These are phyloP conservation scores for Aspergillus pseudotamarii DNA, from an alignment of 2,329 filamentous ascomycete species.

Conservation along the genomic window DNA sequence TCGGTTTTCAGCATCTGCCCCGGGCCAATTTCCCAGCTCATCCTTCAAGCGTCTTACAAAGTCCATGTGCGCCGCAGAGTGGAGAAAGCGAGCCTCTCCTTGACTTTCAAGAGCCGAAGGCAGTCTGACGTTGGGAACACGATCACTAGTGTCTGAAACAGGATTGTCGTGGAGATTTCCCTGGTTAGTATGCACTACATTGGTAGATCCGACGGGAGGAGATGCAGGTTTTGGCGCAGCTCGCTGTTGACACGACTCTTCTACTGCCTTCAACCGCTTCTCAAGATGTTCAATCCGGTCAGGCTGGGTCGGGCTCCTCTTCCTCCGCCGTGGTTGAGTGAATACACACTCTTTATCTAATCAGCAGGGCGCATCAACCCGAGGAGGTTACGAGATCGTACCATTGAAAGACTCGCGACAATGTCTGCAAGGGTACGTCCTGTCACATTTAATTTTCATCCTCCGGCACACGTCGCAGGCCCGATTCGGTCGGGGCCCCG, in stretches of 20 bases:
- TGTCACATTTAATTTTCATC: conserved; percentile 5
- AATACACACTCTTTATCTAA: background rate
- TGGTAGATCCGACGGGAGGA: background rate
- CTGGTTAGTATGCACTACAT: background rate
- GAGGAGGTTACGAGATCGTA: background rate
- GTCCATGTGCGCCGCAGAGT: conserved; percentile 1
- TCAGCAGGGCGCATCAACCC: background rate
- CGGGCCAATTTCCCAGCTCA: background rate
- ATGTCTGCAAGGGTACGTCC: background rate
- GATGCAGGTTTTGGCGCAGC: too few species aligned
- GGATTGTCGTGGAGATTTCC: background rate
- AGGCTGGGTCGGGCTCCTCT: background rate
- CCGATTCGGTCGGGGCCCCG: background rate
- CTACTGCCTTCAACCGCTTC: background rate
- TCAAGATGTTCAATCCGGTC: conserved; percentile 3
- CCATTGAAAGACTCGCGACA: background rate
- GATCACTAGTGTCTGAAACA: background rate
- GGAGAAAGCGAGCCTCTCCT: background rate
- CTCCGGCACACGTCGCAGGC: conserved; percentile 2
- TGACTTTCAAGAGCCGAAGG: background rate
- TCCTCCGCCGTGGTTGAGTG: background rate
- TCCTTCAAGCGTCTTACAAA: conserved; percentile 1
- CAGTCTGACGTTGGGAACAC: background rate
- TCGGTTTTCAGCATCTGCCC: conserved; percentile 2
- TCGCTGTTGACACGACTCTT: background rate